Evolutionary conservation across 805 yeast genomes (phyloP), one percentile per base, ranked within the genome.

Genomic region (Cephaloascus fragrans): DNA sequence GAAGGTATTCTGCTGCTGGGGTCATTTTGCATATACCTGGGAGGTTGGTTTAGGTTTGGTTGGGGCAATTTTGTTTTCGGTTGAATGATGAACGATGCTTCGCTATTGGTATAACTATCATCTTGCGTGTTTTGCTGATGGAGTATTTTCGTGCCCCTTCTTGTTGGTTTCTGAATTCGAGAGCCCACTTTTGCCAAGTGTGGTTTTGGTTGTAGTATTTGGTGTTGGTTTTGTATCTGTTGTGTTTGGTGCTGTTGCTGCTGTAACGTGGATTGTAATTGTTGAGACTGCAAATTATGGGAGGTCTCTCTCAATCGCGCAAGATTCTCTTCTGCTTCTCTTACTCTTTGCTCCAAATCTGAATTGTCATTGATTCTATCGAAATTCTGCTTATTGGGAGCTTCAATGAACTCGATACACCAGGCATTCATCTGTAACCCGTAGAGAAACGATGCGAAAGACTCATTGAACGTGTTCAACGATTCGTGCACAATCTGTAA

Each of bases 391-490:
- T 33, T 26, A 9, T 32, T 33, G 16, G 44, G 44, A 5, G 41
- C 41, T 18, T 41, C 44, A 9, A 20, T 23, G 48, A 84, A 84
- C 50, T 83, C 88, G 19, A 83, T 83, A 58, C 95, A 84, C 81
- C 93, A 87, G 44, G 94, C 89, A 50, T 88, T 86, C 57, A 86
- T 77, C 52, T 82, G 76, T 37, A 87, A 59, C 2, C 96, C 95
- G 50, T 83, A 85, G 38, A 87, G 53, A 39, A 87, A 78, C 32
- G 89, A 67, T 1, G 85, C 78, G 48, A 88, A 75, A 2, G 86
- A 74, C 56, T 87, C 96, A 52, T 86, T 86, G 56, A 88, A 80
- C 20, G 67, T 62, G 3, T 70, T 67, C 17, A 88, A 57, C 4
- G 75, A 73, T 34, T 77, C 74, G 56, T 86, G 87, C 9, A 81